phyloP scores from a whole-genome alignment of 2,329 filamentous ascomycete genomes.

The Colletotrichum phormii region DNA sequence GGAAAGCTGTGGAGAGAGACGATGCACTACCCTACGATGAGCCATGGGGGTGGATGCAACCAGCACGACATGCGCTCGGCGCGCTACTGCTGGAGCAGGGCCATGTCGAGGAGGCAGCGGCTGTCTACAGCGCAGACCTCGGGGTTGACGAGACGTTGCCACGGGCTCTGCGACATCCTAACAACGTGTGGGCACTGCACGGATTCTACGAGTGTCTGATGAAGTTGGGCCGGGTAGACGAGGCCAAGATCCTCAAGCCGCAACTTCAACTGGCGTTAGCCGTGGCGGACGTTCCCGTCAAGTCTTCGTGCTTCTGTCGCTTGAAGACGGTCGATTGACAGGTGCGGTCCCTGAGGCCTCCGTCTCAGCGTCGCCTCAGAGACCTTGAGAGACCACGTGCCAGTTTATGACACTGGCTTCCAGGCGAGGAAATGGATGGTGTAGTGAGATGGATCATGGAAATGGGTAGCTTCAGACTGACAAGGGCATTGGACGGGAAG shows the following conservation, averaged over 20 bases:
- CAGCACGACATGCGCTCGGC: conserved; percentile 76
- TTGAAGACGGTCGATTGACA: conserved; percentile 34
- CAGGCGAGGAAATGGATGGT: neutral
- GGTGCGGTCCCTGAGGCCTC: conserved; percentile 28
- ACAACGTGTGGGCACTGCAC: conserved; percentile 81
- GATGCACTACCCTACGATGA: conserved; percentile 77
- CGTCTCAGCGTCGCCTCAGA: conserved; percentile 31
- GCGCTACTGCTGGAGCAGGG: conserved; percentile 77
- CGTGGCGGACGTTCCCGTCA: conserved; percentile 69
- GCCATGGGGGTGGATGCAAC: conserved; percentile 86
- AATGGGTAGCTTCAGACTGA: too few species aligned
- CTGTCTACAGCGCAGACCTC: conserved; percentile 71
- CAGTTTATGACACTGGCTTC: conserved; percentile 14
- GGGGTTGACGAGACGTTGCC: conserved; percentile 71
- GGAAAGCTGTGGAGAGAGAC: conserved; percentile 68
- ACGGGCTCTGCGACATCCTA: conserved; percentile 73
- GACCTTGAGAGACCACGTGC: conserved; percentile 2
- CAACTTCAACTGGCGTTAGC: conserved; percentile 64
- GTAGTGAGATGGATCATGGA: neutral
- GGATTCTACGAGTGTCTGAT: conserved; percentile 78
- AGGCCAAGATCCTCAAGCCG: conserved; percentile 50
- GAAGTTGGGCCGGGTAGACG: conserved; percentile 59
- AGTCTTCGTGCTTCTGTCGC: conserved; percentile 67
- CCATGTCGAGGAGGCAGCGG: conserved; percentile 64
- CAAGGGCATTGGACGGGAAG: neutral